A percentile compares a stretch with the other conserved stretches of the same genome.
These are phyloP conservation scores for Pseudopyrenochaeta lycopersici DNA, from an alignment of 2,329 filamentous ascomycete species.

Conservation along the genomic window DNA sequence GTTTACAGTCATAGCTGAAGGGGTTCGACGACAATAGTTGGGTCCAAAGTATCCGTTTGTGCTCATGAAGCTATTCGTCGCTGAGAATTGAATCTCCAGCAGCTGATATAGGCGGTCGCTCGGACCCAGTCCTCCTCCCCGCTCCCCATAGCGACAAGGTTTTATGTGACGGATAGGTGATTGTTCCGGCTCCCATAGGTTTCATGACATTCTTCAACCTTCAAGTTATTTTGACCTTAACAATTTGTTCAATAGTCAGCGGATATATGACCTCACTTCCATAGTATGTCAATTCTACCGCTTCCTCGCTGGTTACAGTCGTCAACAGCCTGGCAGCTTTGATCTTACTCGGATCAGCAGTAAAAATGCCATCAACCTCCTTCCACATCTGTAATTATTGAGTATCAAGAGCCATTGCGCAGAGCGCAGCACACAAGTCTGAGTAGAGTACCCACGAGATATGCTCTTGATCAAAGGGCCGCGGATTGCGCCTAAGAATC, in stretches of 20 bases:
- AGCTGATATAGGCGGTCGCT: background rate
- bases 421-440: slow-evolving; percentile 89
- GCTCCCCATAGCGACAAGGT: background rate
- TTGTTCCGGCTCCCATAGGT: slow-evolving; percentile 53
- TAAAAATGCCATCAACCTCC: slow-evolving; percentile 94
- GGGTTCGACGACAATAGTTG: slow-evolving; percentile 19
- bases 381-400: slow-evolving; percentile 96
- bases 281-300: slow-evolving; percentile 83
- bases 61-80: slow-evolving; percentile 8
- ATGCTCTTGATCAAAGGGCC: slow-evolving; percentile 89
- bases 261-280: slow-evolving; percentile 92
- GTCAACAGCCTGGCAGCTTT: slow-evolving; percentile 86
- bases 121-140: background rate
- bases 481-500: slow-evolving; percentile 91
- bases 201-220: slow-evolving; percentile 92
- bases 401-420: slow-evolving; percentile 83
- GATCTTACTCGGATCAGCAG: slow-evolving; percentile 82
- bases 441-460: slow-evolving; percentile 97
- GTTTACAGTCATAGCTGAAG: slow-evolving; percentile 84
- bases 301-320: slow-evolving; percentile 89
- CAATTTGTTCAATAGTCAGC: slow-evolving; percentile 93
- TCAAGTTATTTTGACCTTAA: slow-evolving; percentile 78
- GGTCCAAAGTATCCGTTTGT: slow-evolving; percentile 15
- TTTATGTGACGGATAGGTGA: background rate
- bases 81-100: background rate